Evolutionary conservation across 1,284 basidiomycete species (phyloP).

Genomic region (Malassezia nana): DNA sequence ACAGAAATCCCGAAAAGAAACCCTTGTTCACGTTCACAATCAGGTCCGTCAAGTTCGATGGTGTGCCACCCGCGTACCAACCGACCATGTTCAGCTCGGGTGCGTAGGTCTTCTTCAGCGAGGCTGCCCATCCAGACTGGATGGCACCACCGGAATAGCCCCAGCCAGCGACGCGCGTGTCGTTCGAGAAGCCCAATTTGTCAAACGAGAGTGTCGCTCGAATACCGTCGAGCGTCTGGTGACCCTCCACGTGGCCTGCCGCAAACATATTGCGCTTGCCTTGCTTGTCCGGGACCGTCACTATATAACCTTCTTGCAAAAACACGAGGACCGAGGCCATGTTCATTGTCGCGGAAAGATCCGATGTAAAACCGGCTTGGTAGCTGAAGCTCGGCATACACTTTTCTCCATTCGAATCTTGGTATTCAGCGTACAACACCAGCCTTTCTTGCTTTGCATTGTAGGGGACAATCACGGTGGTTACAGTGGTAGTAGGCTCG

Average conservation of each 20-base stretch:
- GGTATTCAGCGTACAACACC: conserved; percentile 19
- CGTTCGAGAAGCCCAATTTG: conserved; percentile 1
- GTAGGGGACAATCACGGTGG: conserved; percentile 25
- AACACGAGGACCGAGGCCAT: neutral
- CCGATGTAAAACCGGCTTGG: neutral
- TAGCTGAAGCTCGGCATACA: conserved; percentile 29
- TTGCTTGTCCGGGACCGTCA: conserved; percentile 31
- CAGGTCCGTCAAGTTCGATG: conserved; percentile 23
- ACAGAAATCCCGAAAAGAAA: neutral
- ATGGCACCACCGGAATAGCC: conserved; percentile 33
- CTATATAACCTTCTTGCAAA: conserved; percentile 24
- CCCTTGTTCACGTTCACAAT: neutral
- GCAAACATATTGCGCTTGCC: conserved; percentile 24
- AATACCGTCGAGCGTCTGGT: conserved; percentile 25
- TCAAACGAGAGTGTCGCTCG: conserved; percentile 16
- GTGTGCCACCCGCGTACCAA: conserved; percentile 34
- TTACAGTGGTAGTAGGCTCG: conserved; percentile 17
- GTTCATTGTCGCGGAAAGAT: neutral
- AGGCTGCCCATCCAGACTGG: conserved; percentile 23
- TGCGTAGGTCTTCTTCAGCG: conserved; percentile 23
- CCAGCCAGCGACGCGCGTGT: conserved; percentile 19
- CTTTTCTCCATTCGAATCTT: conserved; percentile 22
- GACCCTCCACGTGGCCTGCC: conserved; percentile 26
- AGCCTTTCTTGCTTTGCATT: conserved; percentile 22
- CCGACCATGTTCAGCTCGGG: conserved; percentile 29